Base-by-base conservation (phyloP, 176 grass and related monocot species). In the Phoenix roebelenii region DNA sequence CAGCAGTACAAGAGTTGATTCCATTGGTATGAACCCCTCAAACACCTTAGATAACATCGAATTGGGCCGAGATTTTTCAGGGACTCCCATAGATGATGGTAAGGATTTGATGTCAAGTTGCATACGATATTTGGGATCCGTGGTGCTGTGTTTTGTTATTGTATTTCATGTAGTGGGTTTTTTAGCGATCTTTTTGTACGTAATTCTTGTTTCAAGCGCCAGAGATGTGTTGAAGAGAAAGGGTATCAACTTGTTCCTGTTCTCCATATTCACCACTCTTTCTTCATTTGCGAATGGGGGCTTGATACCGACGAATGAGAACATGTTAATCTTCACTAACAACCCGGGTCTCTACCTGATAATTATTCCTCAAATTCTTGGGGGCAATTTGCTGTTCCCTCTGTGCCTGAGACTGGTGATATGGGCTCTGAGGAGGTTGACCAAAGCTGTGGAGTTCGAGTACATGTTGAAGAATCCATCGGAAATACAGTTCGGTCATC, bases 271-370 rank as follows among this genome's bases (percentile, higher is more conserved):
- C 0, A 20, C 63, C 18, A 71, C 77, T 10, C 64, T 85, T 0
- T 96, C 91, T 1, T 96, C 80, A 35, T 87, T 96, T 51, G 85
- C 86, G 22, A 96, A 96, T 25, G 83, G 83, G 5, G 86, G 91
- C 0, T 50, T 96, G 22, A 57, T 87, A 23, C 80, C 86, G 1
- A 90, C 72, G 15, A 87, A 90, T 57, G 91, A 90, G 69, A 82
- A 88, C 77, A 90, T 96, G 74, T 77, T 74, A 3, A 80, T 82
- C 30, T 90, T 95, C 58, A 20, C 60, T n/a, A 49, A 63, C 3
- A 76, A 96, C 70, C 59, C 66, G 0, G 77, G 80, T 18, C 83
- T 96, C 3, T 80, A 90, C 3, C 57, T 90, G 20, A 63, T 96
- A 7, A 55, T 81, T 14, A 23, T 56, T 50, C 63, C 69, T 4